Conservation (phyloP, 257 asterid genomes). For the Cinchona pubescens region DNA sequence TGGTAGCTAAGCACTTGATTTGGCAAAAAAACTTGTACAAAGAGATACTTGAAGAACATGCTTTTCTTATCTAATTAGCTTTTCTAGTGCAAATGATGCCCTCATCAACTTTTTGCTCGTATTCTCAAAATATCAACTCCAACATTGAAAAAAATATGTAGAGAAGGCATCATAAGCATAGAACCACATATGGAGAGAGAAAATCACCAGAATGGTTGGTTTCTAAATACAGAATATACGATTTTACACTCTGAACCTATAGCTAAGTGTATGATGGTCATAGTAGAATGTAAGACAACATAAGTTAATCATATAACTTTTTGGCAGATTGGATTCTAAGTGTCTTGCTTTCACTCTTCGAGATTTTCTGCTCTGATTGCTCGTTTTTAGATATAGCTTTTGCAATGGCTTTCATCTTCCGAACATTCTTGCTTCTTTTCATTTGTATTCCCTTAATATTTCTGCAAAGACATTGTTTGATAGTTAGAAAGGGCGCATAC, state of each 20-base stretch:
- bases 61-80: background rate
- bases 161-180: background rate
- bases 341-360: constrained; percentile 50
- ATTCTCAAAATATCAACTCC: background rate
- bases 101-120: background rate
- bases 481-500: background rate
- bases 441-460: constrained; percentile 50
- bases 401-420: constrained; percentile 65
- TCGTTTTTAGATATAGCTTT: constrained; percentile 58
- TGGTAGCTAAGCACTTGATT: background rate
- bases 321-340: constrained; percentile 56
- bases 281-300: background rate
- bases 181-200: background rate
- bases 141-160: background rate
- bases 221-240: background rate
- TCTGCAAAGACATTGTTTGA: constrained; percentile 31
- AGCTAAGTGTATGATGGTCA: background rate
- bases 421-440: constrained; percentile 64
- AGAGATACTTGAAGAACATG: background rate
- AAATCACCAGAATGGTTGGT: background rate
- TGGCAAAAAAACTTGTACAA: background rate
- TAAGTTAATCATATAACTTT: constrained; percentile 46
- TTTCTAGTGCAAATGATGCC: background rate
- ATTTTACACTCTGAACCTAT: background rate
- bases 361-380: constrained; percentile 41